A percentile compares a stretch with the other conserved stretches of the same genome.
Evolutionary conservation across 495 filamentous ascomycete species (phyloP).

Genomic region (Hypomontagnella submonticulosa): DNA sequence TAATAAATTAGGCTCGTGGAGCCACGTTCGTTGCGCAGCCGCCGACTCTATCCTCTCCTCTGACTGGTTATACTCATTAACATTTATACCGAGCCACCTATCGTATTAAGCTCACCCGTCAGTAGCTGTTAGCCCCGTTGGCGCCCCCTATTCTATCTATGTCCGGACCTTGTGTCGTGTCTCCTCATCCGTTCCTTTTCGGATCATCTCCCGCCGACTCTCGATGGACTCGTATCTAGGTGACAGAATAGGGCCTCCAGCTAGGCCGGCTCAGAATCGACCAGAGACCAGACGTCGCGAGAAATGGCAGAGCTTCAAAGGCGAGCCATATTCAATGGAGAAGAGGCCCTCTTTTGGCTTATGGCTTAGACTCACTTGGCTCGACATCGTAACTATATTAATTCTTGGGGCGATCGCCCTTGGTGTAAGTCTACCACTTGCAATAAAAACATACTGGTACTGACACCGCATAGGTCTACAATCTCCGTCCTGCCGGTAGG

Average conservation of each 20-base stretch:
- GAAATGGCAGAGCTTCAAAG: neutral
- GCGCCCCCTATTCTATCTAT: neutral
- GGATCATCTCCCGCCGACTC: neutral
- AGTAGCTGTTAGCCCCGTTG: slow-evolving; percentile 2
- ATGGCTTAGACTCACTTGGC: slow-evolving; percentile 58
- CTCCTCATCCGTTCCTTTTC: neutral
- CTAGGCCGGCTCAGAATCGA: neutral
- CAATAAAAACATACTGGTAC: slow-evolving; percentile 3
- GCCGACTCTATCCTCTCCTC: neutral
- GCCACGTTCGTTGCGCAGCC: no score
- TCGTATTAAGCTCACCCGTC: neutral
- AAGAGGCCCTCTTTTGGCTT: slow-evolving; percentile 55
- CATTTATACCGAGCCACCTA: neutral
- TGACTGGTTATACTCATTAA: neutral
- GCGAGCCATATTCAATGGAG: slow-evolving; percentile 44
- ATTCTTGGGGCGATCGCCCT: slow-evolving; percentile 57
- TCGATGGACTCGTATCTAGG: slow-evolving; percentile 38
- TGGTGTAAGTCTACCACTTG: slow-evolving; percentile 47
- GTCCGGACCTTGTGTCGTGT: neutral
- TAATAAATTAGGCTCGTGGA: no score
- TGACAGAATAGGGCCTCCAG: slow-evolving; percentile 25
- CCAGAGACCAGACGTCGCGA: neutral
- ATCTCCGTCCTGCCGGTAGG: slow-evolving; percentile 51
- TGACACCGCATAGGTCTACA: slow-evolving; percentile 47
- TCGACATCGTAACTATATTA: slow-evolving; percentile 61